These are phyloP conservation scores for Fusarium sp. DNA, from an alignment of 2,329 filamentous ascomycete genomes.

Conservation along the genomic window DNA sequence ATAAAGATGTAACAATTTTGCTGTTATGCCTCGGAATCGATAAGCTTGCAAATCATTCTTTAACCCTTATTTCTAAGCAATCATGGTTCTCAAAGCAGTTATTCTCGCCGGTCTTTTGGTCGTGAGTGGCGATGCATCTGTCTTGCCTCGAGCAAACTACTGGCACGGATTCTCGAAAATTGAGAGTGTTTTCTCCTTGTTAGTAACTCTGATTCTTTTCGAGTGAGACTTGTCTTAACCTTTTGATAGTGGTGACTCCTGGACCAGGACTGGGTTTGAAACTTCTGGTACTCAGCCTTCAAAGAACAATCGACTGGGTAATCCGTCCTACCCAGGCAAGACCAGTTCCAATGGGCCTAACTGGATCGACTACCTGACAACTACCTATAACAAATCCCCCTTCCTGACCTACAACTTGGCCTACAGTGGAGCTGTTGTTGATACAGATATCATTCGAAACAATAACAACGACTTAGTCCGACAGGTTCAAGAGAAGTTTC, in stretches of 20 bases:
- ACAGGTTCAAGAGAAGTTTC: neutral
- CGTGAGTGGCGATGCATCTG: neutral
- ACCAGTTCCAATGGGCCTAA: constrained; percentile 2
- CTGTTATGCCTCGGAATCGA: rapidly evolving
- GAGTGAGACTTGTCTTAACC: neutral
- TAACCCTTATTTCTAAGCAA: neutral
- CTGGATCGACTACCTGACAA: neutral
- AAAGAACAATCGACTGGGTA: neutral
- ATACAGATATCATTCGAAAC: neutral
- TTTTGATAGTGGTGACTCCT: neutral
- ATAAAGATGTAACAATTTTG: neutral
- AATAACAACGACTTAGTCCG: neutral
- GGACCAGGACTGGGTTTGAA: neutral
- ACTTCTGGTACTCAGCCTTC: neutral
- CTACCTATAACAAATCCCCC: neutral
- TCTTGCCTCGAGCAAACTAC: neutral
- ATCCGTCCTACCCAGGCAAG: neutral
- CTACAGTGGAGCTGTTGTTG: neutral
- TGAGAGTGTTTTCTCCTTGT: neutral
- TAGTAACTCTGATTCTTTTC: neutral
- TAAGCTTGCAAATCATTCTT: neutral
- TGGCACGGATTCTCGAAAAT: neutral
- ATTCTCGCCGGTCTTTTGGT: neutral
- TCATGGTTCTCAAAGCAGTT: neutral
- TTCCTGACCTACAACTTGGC: constrained; percentile 2